These are phyloP conservation scores for Verbena officinalis DNA, from an alignment of 257 asterid species.

Conservation along the genomic window DNA sequence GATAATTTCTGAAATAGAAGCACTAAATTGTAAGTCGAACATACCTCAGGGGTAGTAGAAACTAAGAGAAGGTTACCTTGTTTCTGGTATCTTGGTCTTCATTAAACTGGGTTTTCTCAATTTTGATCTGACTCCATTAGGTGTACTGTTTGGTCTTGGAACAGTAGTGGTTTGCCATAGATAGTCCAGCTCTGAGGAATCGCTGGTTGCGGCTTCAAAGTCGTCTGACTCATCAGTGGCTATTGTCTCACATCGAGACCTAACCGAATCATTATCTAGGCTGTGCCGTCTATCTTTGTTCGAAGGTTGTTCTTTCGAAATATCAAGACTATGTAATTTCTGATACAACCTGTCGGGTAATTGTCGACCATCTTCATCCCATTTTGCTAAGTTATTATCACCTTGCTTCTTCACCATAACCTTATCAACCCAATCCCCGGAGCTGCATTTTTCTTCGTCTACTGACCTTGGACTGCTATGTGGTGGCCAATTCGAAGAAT, in stretches of 20 bases:
- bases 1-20: too few relatives aligned
- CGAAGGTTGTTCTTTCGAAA: constrained; percentile 30
- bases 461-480: constrained; percentile 35
- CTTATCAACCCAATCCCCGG: constrained; percentile 55
- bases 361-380: constrained; percentile 25
- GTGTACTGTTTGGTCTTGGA: constrained; percentile 36
- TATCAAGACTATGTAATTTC: constrained; percentile 6
- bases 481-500: constrained; percentile 51
- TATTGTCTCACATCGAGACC: constrained; percentile 11
- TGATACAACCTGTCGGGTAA: constrained; percentile 19
- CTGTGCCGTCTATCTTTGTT: constrained; percentile 32
- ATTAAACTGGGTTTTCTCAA: constrained; percentile 52
- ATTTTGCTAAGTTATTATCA: not conserved
- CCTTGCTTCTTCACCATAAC: constrained; percentile 46
- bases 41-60: too few relatives aligned
- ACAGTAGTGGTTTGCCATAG: constrained; percentile 42
- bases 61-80: constrained; percentile 38
- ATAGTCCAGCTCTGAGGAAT: constrained; percentile 62
- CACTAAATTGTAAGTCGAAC: too few relatives aligned
- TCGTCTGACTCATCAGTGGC: constrained; percentile 53
- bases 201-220: constrained; percentile 56
- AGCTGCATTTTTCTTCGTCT: constrained; percentile 45
- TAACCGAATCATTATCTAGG: constrained; percentile 38
- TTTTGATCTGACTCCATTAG: constrained; percentile 53
- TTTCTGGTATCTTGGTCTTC: constrained; percentile 50